Base-by-base conservation (phyloP, 768 basidiomycete genomes). In the Tubosaeta sp. region DNA sequence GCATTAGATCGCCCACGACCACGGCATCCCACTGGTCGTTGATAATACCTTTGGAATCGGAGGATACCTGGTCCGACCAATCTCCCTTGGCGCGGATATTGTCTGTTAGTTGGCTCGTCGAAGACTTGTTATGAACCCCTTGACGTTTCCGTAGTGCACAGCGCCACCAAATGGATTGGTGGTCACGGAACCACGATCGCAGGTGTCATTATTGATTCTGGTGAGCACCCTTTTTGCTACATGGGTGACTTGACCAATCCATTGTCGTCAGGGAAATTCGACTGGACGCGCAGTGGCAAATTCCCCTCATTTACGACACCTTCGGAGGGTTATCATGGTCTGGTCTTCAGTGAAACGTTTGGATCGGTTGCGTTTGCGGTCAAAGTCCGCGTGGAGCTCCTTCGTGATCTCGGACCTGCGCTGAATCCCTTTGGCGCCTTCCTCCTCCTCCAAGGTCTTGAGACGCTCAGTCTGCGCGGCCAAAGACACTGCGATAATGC, bases 111-210 rank as follows among this genome's bases (percentile, higher is more conserved):
- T 38, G 16, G 31, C n/a, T 25, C 21, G 3, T 30, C 14, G 11
- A 12, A 7, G 6, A 31, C 1, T 19, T 14, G n/a, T 34, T 9
- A 31, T 10, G 4, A 14, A 41, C 21, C 35, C 5, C 18, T 19
- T 46, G 43, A 52, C 45, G 31, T 44, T 7, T 38, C 22, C 2
- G 13, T 19, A 76, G 78, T 80, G 0, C 76, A 81, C 58, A 79
- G 77, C 27, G 79, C 79, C 3, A 84, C 82, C 0, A 84, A 86
- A 59, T 86, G 84, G 84, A 80, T 86, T 6, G 74, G 81, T 1
- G 81, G 82, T 0, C 81, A 83, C 44, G 83, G 85, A n/a, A 84
- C 81, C 9, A 83, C 81, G 7, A 78, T 86, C 46, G 83, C 73
- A 0, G 85, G 85, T 34, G 78, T 84, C 14, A 67, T 86, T 25